Evolutionary conservation across 1,284 basidiomycete genomes (phyloP).

Genomic region (Boletus calvinii): DNA sequence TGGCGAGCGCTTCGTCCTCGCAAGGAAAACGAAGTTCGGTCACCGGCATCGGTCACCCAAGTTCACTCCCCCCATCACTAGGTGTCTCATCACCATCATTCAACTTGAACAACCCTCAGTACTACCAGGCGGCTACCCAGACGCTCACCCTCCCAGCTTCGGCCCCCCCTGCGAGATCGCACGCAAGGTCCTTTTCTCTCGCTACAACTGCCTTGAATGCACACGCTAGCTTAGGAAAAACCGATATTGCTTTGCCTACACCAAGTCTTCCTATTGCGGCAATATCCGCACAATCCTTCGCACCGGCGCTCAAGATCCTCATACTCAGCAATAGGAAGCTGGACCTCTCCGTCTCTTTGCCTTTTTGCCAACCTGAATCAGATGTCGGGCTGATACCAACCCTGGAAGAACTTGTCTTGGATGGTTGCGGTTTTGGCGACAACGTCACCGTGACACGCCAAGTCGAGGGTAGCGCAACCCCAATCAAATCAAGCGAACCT

Average conservation of each 20-base stretch:
- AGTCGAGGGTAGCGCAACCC: constrained; percentile 32
- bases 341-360: constrained; percentile 61
- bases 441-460: constrained; percentile 44
- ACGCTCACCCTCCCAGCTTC: constrained; percentile 67
- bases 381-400: constrained; percentile 50
- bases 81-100: constrained; percentile 21
- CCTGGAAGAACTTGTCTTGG: constrained; percentile 69
- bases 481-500: constrained; percentile 46
- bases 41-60: constrained; percentile 26
- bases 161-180: constrained; percentile 51
- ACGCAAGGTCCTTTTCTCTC: constrained; percentile 64
- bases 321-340: constrained; percentile 61
- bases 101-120: constrained; percentile 52
- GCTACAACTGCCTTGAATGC: constrained; percentile 30
- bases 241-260: constrained; percentile 58
- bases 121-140: constrained; percentile 52
- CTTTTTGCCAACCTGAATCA: constrained; percentile 34
- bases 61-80: constrained; percentile 25
- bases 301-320: constrained; percentile 58
- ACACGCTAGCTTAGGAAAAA: constrained; percentile 30
- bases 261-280: constrained; percentile 64
- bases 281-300: constrained; percentile 60
- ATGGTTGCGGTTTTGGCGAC: constrained; percentile 67
- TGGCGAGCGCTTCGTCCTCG: neutral
- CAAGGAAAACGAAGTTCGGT: constrained; percentile 19